Conservation (phyloP, 805 yeast genomes). For the Candida cerambycidarum region DNA sequence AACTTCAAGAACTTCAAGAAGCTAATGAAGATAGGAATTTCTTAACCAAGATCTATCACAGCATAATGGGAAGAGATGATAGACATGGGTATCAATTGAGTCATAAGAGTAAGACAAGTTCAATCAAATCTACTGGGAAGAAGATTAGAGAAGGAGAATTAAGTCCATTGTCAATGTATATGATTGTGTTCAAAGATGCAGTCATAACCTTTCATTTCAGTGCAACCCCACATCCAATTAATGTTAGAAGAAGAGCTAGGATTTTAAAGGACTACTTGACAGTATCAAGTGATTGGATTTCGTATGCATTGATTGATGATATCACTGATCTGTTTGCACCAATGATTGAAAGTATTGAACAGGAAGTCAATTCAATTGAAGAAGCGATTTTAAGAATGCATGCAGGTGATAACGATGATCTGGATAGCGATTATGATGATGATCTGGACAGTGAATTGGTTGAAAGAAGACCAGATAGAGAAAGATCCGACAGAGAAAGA, state of each 20-base stretch:
- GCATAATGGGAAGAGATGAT: constrained; percentile 10
- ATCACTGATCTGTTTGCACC: constrained; percentile 98
- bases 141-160: constrained; percentile 55
- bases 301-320: constrained; percentile 94
- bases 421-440: constrained; percentile 37
- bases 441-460: constrained; percentile 17
- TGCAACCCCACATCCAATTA: constrained; percentile 94
- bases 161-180: constrained; percentile 88
- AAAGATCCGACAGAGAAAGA: constrained; percentile 15
- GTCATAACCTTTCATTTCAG: constrained; percentile 92
- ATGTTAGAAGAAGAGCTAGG: constrained; percentile 91
- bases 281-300: constrained; percentile 94
- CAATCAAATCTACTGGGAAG: constrained; percentile 26
- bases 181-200: constrained; percentile 87
- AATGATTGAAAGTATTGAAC: constrained; percentile 89
- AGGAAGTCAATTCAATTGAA: constrained; percentile 92
- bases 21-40: constrained; percentile 17
- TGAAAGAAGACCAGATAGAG: constrained; percentile 13
- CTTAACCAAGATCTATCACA: constrained; percentile 6
- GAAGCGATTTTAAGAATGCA: constrained; percentile 89
- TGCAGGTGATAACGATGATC: constrained; percentile 54
- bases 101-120: constrained; percentile 10
- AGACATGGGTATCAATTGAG: not conserved
- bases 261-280: constrained; percentile 82
- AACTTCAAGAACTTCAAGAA: constrained; percentile 38